Base-by-base conservation (phyloP, 129 eudicot genomes). In the Saposhnikovia divaricata region DNA sequence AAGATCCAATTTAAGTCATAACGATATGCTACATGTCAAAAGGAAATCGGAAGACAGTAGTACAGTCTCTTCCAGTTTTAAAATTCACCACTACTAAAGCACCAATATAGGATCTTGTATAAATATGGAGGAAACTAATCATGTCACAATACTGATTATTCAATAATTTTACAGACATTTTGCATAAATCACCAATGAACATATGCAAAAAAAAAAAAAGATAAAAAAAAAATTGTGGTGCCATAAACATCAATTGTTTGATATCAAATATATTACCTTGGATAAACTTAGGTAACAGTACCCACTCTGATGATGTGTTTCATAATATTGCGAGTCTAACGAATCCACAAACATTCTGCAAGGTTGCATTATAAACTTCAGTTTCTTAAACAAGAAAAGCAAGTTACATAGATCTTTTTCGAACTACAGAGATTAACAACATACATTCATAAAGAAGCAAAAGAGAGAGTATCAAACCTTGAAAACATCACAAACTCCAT, bases 301-400 rank as follows among this genome's bases (percentile, higher is more conserved):
- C 69, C 97, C 99, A 76, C 81, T 90, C 50, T 82, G 87, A 68
- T 89, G 96, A 79, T 95, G 95, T 19, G 88, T 91, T 8, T 90
- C 94, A 11, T 92, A 90, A 78, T 87, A 80, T 76, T 89, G 90
- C 16, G 90, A 80, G 81, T 95, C 99, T 78, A 95, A 83, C 34
- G 96, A 87, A 50, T 95, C 96, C 79, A 90, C 97, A 79, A 95
- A 95, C 90, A 95, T 92, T 84, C 99, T 95, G 86, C 87, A 80
- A 59, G 21, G 61, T 46, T 27, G 25, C 15, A 46, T 12, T n/a
- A 46, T 1, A 2, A 46, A 31, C 18, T n/a, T n/a, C 44, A 50
- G 28, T 44, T 68, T 18, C 6, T 68, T 13, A 4, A 68, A 68
- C 73, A 68, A 68, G 23, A 31, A 12, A 68, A 28, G 40, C 18